Evolutionary conservation across 1,284 basidiomycete genomes (phyloP), one percentile per base, ranked within the genome.

Genomic region (Ceratobasidium sp.): DNA sequence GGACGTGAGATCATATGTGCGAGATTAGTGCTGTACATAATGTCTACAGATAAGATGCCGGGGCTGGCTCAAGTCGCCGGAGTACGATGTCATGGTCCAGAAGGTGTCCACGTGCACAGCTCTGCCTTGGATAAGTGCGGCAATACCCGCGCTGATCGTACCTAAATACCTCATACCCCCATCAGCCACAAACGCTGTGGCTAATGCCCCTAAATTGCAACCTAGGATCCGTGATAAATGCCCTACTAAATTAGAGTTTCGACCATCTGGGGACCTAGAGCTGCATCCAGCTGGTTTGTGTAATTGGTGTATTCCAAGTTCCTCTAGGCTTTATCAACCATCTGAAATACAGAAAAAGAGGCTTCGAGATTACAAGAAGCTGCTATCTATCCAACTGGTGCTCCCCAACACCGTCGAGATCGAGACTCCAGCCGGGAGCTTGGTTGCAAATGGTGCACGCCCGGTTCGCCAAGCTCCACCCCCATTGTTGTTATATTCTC

Each of bases 401-500:
- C 45, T 50, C 9, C 62, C 62, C 9, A 65, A 21, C 2, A 65
- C 62, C 9, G 62, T 65, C 12, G 62, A 34, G 39, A 74, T 74
- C 26, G 58, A 53, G 8, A 74, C 48, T 2, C 45, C 57, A 23
- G 73, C 30, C 14, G 67, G 36, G 26, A 74, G 48, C 39, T 71
- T 71, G 26, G 69, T 65, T 1, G 69, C 69, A 55, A 74, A 72
- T 16, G 59, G 46, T 4, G 53, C 73, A 10, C 69, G 30, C 16
- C 59, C 69, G 18, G 73, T 53, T 9, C 43, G n/a, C 73, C 69
- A 74, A 30, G 69, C 69, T 21, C 69, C 69, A 16, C 32, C 48
- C 12, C 74, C 73, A 16, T 50, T 69, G 72, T 75, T 75, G 45
- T 72, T 72, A 34, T 71, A 73, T 65, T 76, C 76, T 18, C 73